phyloP scores from a whole-genome alignment of 768 basidiomycete genomes.

The Termitomyces sp. region DNA sequence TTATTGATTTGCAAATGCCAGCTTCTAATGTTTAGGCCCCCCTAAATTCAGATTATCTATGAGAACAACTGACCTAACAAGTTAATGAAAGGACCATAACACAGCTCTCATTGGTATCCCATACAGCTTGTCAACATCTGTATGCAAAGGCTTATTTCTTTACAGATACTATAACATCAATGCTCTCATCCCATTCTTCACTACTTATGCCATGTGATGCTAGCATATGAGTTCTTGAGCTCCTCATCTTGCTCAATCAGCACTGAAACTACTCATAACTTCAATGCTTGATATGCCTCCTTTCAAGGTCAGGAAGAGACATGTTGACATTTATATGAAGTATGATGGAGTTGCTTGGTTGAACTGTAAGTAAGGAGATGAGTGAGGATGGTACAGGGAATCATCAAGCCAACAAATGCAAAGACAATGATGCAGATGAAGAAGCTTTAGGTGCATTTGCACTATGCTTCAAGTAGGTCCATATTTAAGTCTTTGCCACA shows the following conservation, averaged over 20 bases:
- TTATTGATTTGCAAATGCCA: too few species aligned
- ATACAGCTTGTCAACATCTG: neutral
- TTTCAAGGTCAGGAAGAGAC: slow-evolving; percentile 86
- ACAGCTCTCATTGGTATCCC: slow-evolving; percentile 75
- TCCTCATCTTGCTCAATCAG: slow-evolving; percentile 94
- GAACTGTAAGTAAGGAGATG: slow-evolving; percentile 88
- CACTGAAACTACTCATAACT: slow-evolving; percentile 92
- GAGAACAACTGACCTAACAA: slow-evolving; percentile 74
- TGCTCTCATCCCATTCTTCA: slow-evolving; percentile 75
- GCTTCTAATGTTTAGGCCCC: too few species aligned
- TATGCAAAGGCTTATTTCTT: slow-evolving; percentile 8
- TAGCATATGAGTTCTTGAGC: slow-evolving; percentile 90
- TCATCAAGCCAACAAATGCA: slow-evolving; percentile 49
- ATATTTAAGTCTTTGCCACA: neutral
- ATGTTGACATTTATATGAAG: slow-evolving; percentile 92
- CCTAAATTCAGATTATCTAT: too few species aligned
- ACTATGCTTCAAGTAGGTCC: slow-evolving; percentile 77
- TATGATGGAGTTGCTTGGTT: slow-evolving; percentile 99
- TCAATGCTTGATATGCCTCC: slow-evolving; percentile 88
- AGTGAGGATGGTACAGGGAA: slow-evolving; percentile 68
- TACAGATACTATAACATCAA: slow-evolving; percentile 84
- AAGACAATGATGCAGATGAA: slow-evolving; percentile 67
- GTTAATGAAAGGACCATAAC: slow-evolving; percentile 87
- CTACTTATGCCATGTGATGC: slow-evolving; percentile 91
- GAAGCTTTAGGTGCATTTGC: slow-evolving; percentile 86